A percentile compares a stretch with the other conserved stretches of the same genome.
phyloP scores from a whole-genome alignment of 805 yeast species.

The Cephaloascus fragrans region DNA sequence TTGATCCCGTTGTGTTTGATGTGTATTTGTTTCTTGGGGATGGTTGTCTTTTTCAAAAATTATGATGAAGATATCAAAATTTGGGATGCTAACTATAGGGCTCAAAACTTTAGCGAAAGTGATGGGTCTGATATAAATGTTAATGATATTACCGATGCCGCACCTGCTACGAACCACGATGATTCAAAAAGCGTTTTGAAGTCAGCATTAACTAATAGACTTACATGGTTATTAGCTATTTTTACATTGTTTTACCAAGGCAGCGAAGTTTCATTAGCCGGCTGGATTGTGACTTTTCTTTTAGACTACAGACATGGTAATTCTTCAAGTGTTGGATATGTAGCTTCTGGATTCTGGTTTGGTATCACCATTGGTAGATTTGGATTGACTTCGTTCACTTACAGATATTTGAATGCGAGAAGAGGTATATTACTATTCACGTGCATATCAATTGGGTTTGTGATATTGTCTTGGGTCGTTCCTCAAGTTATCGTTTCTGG shows the following conservation, averaged over 20 bases:
- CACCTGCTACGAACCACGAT: background rate
- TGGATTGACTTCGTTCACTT: conserved; percentile 15
- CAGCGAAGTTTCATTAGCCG: conserved; percentile 21
- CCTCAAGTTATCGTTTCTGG: conserved; percentile 13
- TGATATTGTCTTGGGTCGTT: conserved; percentile 16
- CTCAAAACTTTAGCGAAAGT: background rate
- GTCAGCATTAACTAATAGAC: conserved; percentile 10
- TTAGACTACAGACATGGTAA: conserved; percentile 16
- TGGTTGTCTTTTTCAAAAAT: conserved; percentile 8
- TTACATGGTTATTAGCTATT: conserved; percentile 20
- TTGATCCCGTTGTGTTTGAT: conserved; percentile 11
- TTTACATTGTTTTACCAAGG: conserved; percentile 24
- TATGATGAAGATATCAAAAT: conserved; percentile 11
- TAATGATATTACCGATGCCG: background rate
- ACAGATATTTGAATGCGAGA: conserved; percentile 13
- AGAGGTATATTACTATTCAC: conserved; percentile 13
- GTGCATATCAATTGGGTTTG: conserved; percentile 10
- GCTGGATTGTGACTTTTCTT: conserved; percentile 23
- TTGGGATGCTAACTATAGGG: conserved; percentile 7
- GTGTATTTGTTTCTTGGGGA: conserved; percentile 5
- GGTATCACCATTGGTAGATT: conserved; percentile 23
- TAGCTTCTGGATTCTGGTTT: conserved; percentile 23
- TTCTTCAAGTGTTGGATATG: conserved; percentile 15
- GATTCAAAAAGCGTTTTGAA: conserved; percentile 5
- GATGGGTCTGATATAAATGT: background rate